Base-by-base conservation (phyloP, 495 filamentous ascomycete genomes). In the Tuber melanosporum region DNA sequence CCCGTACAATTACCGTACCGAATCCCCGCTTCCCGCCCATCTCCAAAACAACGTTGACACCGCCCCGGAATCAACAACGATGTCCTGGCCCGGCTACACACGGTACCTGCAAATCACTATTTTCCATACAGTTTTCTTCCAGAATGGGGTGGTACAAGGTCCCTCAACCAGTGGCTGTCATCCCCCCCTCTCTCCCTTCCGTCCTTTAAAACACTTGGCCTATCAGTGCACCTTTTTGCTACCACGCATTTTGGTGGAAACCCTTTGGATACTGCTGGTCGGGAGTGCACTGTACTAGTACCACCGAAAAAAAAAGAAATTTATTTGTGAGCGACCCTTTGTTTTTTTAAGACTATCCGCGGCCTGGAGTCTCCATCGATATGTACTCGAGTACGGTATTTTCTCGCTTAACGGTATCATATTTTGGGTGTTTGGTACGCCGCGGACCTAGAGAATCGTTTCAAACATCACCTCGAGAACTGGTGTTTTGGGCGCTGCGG, bases 11-110 rank as follows among this genome's bases (percentile, higher is more conserved):
- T 52, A 52, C 47, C 20, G 20, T 52, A 14, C 52, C 52, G n/a
- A 57, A 57, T 57, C 52, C 52, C 52, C 52, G 52, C 52, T 57
- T 57, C 52, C 52, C 52, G n/a, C 52, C 47, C 52, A 26, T 26
- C 52, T 57, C 52, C 52, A 57, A 10, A 57, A 22, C 47, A 22
- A 22, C 19, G 20, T 57, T 57, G 52, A 57, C 52, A 57, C 52
- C n/a, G 52, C 52, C 17, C 17, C n/a, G n/a, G 52, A 57, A 57
- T 57, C n/a, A 57, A 57, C 52, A 57, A 57, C 12, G 52, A 57
- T 57, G n/a, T 26, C 52, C 52, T 57, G 52, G 10, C n/a, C 52
- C n/a, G n/a, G 22, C 52, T 52, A 20, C 47, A 52, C 20, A 4
- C n/a, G n/a, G 52, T 26, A 57, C 52, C 47, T 52, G 47, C 22